Percentiles rank a stretch among this genome's conserved stretches.
Evolutionary conservation across 2,329 filamentous ascomycete genomes (phyloP).

Genomic region (Diaporthe australafricana): DNA sequence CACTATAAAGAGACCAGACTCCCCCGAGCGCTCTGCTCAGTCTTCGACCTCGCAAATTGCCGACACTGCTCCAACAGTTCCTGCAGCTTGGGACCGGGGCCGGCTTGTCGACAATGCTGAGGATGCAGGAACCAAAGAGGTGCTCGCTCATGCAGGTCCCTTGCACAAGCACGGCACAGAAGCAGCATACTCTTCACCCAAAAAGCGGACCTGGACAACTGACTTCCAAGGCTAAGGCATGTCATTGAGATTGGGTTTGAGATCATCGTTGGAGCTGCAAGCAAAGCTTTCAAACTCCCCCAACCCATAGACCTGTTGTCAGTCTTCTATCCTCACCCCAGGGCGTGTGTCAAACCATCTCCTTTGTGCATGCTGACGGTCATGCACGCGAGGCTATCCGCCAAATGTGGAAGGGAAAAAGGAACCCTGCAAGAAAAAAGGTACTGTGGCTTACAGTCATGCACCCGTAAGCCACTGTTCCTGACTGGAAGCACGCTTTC

Average conservation of each 20-base stretch:
- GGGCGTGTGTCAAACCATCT: background rate
- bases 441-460: conserved; percentile 16
- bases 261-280: background rate
- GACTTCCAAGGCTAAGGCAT: background rate
- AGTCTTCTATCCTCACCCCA: background rate
- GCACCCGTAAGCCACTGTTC: background rate
- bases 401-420: background rate
- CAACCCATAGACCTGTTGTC: background rate
- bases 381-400: background rate
- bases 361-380: background rate
- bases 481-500: background rate
- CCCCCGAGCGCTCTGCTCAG: background rate
- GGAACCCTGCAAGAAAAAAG: conserved; percentile 3
- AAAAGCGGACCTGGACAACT: no score
- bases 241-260: background rate
- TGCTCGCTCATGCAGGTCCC: background rate
- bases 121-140: background rate
- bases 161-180: no score
- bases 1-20: background rate
- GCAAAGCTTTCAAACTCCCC: background rate
- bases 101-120: no score
- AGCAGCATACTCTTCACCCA: background rate
- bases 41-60: background rate
- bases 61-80: background rate
- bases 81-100: background rate